A percentile compares a stretch with the other conserved stretches of the same genome.
Evolutionary conservation across 176 grass and related monocot species (phyloP).

Genomic region (Pharus latifolius): DNA sequence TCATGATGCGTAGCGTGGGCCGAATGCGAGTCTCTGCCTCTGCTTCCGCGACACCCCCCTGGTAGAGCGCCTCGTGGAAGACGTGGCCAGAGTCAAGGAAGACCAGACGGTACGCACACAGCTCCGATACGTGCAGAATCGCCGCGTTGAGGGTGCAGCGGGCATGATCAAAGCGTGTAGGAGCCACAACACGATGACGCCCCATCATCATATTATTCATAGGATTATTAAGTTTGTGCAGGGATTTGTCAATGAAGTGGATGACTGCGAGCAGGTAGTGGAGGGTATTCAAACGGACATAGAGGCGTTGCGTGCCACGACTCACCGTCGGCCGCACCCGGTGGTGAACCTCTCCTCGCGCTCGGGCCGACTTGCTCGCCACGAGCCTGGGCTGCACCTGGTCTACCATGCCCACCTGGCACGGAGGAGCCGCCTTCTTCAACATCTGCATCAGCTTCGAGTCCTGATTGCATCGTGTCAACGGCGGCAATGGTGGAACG

Average conservation of each 20-base stretch:
- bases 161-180: slow-evolving; percentile 33
- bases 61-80: slow-evolving; percentile 50
- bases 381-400: slow-evolving; percentile 17
- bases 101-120: slow-evolving; percentile 52
- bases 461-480: slow-evolving; percentile 76
- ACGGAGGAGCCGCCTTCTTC: slow-evolving; percentile 49
- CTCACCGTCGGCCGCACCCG: slow-evolving; percentile 31
- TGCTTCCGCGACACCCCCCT: slow-evolving; percentile 13
- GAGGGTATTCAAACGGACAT: slow-evolving; percentile 68
- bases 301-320: slow-evolving; percentile 58
- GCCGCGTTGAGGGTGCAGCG: slow-evolving; percentile 27
- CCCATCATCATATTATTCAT: too few species aligned
- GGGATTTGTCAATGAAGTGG: slow-evolving; percentile 38
- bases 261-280: slow-evolving; percentile 48
- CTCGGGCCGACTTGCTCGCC: background rate
- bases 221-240: too few species aligned
- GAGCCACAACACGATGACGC: slow-evolving; percentile 17
- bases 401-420: slow-evolving; percentile 20
- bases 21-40: slow-evolving; percentile 13
- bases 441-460: slow-evolving; percentile 48
- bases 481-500: slow-evolving; percentile 28
- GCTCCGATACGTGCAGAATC: slow-evolving; percentile 37
- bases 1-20: slow-evolving; percentile 28
- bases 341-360: background rate
- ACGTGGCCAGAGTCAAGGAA: slow-evolving; percentile 40